These are phyloP conservation scores for Saccharomyces pastorianus DNA, from an alignment of 1,139 yeast genomes.

Conservation along the genomic window DNA sequence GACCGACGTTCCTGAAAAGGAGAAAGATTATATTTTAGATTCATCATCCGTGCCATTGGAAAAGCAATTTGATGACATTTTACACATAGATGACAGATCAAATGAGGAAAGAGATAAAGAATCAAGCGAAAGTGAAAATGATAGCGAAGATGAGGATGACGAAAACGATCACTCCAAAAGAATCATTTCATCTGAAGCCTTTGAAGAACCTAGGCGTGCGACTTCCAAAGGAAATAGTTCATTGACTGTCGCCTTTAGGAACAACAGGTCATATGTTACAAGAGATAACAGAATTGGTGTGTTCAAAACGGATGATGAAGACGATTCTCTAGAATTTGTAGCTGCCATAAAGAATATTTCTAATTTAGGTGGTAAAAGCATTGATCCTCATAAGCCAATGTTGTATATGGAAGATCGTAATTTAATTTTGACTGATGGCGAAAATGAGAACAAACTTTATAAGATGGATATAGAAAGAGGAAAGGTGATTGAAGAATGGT, in stretches of 20 bases:
- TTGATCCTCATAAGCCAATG: conserved; percentile 62
- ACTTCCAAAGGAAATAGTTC: conserved; percentile 40
- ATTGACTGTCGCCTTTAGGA: conserved; percentile 61
- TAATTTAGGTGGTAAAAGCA: conserved; percentile 42
- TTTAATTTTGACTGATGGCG: conserved; percentile 54
- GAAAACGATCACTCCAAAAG: conserved; percentile 16
- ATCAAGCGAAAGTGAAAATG: conserved; percentile 19
- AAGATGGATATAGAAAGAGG: conserved; percentile 77
- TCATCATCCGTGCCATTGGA: conserved; percentile 37
- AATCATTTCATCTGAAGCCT: conserved; percentile 26
- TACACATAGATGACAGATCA: conserved; percentile 23
- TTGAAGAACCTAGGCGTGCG: conserved; percentile 23
- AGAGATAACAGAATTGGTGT: conserved; percentile 78
- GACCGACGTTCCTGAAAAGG: conserved; percentile 37
- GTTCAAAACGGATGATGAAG: conserved; percentile 50
- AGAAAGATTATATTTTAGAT: conserved; percentile 43
- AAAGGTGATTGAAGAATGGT: conserved; percentile 77
- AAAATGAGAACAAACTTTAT: conserved; percentile 42
- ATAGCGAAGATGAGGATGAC: conserved; percentile 24
- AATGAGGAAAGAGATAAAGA: conserved; percentile 19
- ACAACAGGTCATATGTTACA: conserved; percentile 68
- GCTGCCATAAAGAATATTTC: conserved; percentile 60
- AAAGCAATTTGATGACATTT: conserved; percentile 29
- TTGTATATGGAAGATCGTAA: conserved; percentile 65
- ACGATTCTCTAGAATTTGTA: conserved; percentile 46